phyloP scores from a whole-genome alignment of 495 filamentous ascomycete genomes.

The Hypoxylon perforatum region DNA sequence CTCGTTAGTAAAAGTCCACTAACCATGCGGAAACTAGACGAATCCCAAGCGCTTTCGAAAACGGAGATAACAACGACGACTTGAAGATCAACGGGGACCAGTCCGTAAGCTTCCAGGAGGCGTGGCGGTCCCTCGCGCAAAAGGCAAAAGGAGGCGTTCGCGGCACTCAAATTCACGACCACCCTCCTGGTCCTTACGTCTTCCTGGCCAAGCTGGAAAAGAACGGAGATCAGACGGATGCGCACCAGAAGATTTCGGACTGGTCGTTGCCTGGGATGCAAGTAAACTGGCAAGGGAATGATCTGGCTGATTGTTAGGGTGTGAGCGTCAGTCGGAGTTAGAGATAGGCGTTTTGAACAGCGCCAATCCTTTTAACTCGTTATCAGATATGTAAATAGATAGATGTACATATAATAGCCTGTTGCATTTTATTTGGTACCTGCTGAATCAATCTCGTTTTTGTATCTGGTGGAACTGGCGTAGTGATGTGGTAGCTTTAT shows the following conservation, averaged over 20 bases:
- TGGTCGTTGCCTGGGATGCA: neutral
- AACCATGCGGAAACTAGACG: neutral
- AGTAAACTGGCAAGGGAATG: neutral
- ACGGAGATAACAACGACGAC: neutral
- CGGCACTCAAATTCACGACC: neutral
- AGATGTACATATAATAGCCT: too few relatives aligned
- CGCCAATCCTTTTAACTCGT: too few relatives aligned
- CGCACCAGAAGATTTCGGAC: neutral
- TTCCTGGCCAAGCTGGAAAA: neutral
- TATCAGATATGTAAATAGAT: too few relatives aligned
- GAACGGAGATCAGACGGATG: neutral
- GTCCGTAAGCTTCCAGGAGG: neutral
- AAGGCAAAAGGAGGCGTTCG: neutral
- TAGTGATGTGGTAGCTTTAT: too few relatives aligned
- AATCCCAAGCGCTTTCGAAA: neutral
- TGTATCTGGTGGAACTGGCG: too few relatives aligned
- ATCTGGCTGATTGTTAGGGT: neutral
- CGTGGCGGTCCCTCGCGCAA: neutral
- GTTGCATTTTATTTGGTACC: too few relatives aligned
- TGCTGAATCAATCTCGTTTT: too few relatives aligned
- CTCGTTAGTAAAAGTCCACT: too few relatives aligned
- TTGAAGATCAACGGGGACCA: neutral
- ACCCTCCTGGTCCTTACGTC: neutral
- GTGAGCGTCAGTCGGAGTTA: neutral
- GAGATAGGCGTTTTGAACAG: too few relatives aligned